Evolutionary conservation across 192 early-diverging fungal genomes (phyloP).

Genomic region (Coemansia sp.): DNA sequence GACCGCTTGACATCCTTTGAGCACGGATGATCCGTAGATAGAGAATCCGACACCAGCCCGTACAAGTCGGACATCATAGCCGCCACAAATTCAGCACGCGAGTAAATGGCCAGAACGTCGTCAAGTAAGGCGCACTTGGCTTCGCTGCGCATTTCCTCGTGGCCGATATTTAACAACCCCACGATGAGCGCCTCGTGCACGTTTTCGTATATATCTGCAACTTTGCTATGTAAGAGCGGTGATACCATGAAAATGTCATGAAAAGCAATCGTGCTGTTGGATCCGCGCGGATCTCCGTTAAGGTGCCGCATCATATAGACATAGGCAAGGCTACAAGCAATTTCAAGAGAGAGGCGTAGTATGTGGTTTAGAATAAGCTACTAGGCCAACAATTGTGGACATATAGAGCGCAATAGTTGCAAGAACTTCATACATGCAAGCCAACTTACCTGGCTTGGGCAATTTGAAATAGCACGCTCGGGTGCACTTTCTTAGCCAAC

Average conservation of each 20-base stretch:
- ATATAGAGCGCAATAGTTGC: neutral
- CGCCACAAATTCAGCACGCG: slow-evolving; percentile 17
- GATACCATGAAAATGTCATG: slow-evolving; percentile 18
- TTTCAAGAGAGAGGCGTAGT: neutral
- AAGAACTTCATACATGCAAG: neutral
- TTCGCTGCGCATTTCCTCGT: slow-evolving; percentile 19
- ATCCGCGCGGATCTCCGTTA: slow-evolving; percentile 33
- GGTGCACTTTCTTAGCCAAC: slow-evolving; percentile 39
- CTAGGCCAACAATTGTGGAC: neutral
- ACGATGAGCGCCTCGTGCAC: slow-evolving; percentile 31
- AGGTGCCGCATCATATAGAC: slow-evolving; percentile 52
- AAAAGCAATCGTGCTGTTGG: slow-evolving; percentile 20
- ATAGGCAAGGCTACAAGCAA: slow-evolving; percentile 33
- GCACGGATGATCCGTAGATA: neutral
- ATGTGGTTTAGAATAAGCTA: neutral
- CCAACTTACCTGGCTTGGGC: slow-evolving; percentile 27
- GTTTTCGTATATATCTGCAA: slow-evolving; percentile 34
- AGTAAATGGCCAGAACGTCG: slow-evolving; percentile 32
- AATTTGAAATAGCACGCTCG: slow-evolving; percentile 50
- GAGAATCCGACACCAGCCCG: slow-evolving; percentile 15
- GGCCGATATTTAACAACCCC: slow-evolving; percentile 25
- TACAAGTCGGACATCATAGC: slow-evolving; percentile 45
- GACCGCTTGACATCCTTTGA: slow-evolving; percentile 4
- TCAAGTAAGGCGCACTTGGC: slow-evolving; percentile 30
- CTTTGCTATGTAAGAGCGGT: slow-evolving; percentile 27